Conservation (phyloP, 352 stramenopile genomes). For the Sclerospora graminicola region DNA sequence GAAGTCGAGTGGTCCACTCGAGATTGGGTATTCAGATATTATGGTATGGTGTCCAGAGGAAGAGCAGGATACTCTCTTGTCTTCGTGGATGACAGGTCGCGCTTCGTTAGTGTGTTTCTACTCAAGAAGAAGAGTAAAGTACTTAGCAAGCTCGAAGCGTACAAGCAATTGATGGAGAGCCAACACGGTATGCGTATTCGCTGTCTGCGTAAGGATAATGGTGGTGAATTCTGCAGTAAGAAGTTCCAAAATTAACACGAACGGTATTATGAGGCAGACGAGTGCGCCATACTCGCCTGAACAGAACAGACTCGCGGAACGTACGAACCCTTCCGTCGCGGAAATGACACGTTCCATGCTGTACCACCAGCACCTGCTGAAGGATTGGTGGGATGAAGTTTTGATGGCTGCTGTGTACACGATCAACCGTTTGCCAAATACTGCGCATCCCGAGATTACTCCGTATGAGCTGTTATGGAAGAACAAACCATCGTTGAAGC, state of each 20-base stretch:
- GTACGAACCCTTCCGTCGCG: slow-evolving; percentile 8
- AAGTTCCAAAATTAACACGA: not conserved
- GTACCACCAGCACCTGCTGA: slow-evolving; percentile 3
- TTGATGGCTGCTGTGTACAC: slow-evolving; percentile 11
- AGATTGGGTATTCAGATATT: too few species aligned
- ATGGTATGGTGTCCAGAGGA: too few species aligned
- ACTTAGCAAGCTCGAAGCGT: not conserved
- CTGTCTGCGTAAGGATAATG: not conserved
- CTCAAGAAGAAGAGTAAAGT: not conserved
- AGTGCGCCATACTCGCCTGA: too few species aligned
- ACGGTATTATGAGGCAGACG: too few species aligned
- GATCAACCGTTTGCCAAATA: slow-evolving; percentile 9
- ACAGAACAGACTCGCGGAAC: slow-evolving; percentile 10
- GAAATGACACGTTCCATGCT: slow-evolving; percentile 10
- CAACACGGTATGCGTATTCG: not conserved
- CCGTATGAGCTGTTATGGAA: slow-evolving; percentile 8
- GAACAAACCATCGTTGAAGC: slow-evolving; percentile 4
- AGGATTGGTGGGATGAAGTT: slow-evolving; percentile 11
- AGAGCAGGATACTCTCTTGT: too few species aligned
- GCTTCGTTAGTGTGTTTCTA: too few species aligned
- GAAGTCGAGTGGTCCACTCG: too few species aligned
- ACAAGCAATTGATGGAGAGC: not conserved
- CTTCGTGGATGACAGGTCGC: too few species aligned
- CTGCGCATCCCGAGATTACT: slow-evolving; percentile 1
- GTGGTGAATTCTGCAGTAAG: too few species aligned